Conservation (phyloP, 805 yeast genomes). For the Saccharomycopsis guyanensis region DNA sequence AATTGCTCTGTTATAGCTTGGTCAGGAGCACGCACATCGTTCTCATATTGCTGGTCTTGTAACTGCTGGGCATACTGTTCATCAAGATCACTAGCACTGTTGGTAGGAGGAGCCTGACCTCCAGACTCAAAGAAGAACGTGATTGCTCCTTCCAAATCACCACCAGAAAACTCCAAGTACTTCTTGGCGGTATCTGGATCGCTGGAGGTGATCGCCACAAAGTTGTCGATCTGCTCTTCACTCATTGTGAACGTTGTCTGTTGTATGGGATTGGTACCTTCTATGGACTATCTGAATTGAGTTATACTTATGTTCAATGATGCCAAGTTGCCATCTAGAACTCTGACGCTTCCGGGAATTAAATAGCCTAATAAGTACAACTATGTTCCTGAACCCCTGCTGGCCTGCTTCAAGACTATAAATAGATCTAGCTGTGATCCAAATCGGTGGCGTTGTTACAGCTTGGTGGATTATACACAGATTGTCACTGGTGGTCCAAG, state of each 20-base stretch:
- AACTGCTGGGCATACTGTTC: constrained; percentile 53
- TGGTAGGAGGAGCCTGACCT: constrained; percentile 20
- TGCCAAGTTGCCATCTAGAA: no score
- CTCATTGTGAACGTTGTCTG: no score
- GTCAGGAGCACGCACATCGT: constrained; percentile 63
- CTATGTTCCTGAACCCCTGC: no score
- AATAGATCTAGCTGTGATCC: no score
- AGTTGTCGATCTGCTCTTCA: constrained; percentile 55
- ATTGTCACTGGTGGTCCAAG: no score
- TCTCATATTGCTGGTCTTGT: constrained; percentile 54
- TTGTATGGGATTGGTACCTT: not conserved
- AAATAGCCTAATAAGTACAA: no score
- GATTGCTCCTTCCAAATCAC: constrained; percentile 76
- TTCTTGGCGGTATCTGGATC: constrained; percentile 64
- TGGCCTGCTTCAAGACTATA: no score
- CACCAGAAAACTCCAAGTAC: constrained; percentile 71
- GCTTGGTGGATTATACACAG: no score
- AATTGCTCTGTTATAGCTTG: constrained; percentile 40
- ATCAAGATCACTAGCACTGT: constrained; percentile 12
- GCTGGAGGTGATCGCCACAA: constrained; percentile 76
- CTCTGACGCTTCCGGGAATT: no score
- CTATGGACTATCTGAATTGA: no score
- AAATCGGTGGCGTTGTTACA: no score
- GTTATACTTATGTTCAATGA: no score
- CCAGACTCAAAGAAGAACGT: constrained; percentile 73